Base-by-base conservation (phyloP, 345 rosid species). In the Gossypium rotundifolium region DNA sequence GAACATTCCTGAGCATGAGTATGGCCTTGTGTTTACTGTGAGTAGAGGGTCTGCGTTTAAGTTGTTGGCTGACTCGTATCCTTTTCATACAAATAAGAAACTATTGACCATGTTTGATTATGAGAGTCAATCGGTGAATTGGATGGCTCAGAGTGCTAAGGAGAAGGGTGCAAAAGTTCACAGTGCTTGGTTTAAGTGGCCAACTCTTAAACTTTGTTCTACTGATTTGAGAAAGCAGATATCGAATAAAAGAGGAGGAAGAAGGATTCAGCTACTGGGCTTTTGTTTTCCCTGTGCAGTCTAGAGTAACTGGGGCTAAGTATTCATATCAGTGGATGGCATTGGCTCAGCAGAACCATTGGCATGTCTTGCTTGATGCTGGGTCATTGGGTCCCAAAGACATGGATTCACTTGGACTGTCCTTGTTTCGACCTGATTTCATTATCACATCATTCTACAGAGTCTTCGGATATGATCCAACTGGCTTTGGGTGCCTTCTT, bases 271-370 rank as follows among this genome's bases (percentile, higher is more conserved):
- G 98, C 99, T 0, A 86, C 79, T 2, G 99, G 98, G 38, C 82
- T 96, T 96, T 96, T 82, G 98, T 93, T 76, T 96, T 96, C 75
- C 99, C 99, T 0, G 99, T 96, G 12, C 99, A 96, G 72, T 93
- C 98, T 23, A 88, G 99, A 77, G 99, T 96, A 55, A 89, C 97
- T 0, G 99, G 99, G 12, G 91, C 97, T 1, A 96, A 96, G 84
- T 96, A 96, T 81, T 96, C 99, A 0, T 96, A 96, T 79, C 99
- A 96, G 68, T 96, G 99, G 99, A 96, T 96, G 99, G 93, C 98
- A 7, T 78, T 93, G 68, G 99, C 99, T 76, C 99, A 96, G 82
- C 99, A 93, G 81, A 96, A 96, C 79, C 85, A 89, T 73, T 96
- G 99, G 99, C 99, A 96, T 73, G 99, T 96, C 71, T 84, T 93